Conservation (phyloP, 148 eudicot genomes). For the Silene uniflora region DNA sequence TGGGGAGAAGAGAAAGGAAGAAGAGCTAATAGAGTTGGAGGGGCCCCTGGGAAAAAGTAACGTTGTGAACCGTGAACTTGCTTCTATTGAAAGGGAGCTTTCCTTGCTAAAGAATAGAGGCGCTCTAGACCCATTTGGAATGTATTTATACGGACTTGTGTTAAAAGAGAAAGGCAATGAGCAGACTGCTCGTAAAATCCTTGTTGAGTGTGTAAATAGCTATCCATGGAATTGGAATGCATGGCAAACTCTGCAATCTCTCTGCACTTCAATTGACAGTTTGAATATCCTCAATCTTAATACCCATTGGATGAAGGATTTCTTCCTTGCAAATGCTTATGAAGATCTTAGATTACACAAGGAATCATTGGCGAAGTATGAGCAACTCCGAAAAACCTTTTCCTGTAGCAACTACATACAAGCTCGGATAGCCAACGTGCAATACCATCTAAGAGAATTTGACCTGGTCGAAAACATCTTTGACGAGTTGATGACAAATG, state of each 20-base stretch:
- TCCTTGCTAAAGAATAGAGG: slow-evolving; percentile 60
- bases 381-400: slow-evolving; percentile 68
- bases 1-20: slow-evolving; percentile 98
- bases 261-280: slow-evolving; percentile 68
- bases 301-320: slow-evolving; percentile 97
- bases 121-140: slow-evolving; percentile 70
- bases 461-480: slow-evolving; percentile 88
- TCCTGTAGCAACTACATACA: slow-evolving; percentile 73
- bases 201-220: slow-evolving; percentile 82
- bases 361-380: slow-evolving; percentile 72
- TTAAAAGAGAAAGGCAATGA: slow-evolving; percentile 85
- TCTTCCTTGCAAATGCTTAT: slow-evolving; percentile 80
- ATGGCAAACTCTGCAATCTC: slow-evolving; percentile 78
- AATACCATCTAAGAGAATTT: slow-evolving; percentile 77
- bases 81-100: slow-evolving; percentile 78
- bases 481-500: slow-evolving; percentile 79
- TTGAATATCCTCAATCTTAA: slow-evolving; percentile 68
- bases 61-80: slow-evolving; percentile 65
- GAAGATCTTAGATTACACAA: slow-evolving; percentile 85
- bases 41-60: slow-evolving; percentile 87
- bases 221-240: slow-evolving; percentile 99
- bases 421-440: slow-evolving; percentile 88
- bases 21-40: slow-evolving; percentile 87
- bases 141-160: slow-evolving; percentile 86
- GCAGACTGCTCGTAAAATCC: slow-evolving; percentile 62